phyloP scores from a whole-genome alignment of 371 early-diverging fungal genomes.

The Conidiobolus incongruus region DNA sequence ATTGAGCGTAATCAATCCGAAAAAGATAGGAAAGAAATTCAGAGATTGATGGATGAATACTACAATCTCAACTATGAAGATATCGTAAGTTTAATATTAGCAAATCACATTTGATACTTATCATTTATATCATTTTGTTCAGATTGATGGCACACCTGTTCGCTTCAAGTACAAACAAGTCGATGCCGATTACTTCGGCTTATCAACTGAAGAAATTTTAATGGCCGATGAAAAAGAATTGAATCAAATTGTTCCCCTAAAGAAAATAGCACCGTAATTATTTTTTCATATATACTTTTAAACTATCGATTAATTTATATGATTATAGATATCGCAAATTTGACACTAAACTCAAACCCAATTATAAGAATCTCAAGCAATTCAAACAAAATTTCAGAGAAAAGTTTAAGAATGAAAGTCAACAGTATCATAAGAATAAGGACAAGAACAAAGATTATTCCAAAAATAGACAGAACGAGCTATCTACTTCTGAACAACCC shows the following conservation, averaged over 20 bases:
- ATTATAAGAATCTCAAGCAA: slow-evolving; percentile 26
- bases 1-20: slow-evolving; percentile 13
- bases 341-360: slow-evolving; percentile 21
- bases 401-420: slow-evolving; percentile 14
- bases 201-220: slow-evolving; percentile 62
- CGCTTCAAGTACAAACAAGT: slow-evolving; percentile 79
- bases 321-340: slow-evolving; percentile 14
- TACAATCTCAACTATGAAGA: slow-evolving; percentile 87
- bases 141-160: slow-evolving; percentile 59
- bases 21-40: slow-evolving; percentile 14
- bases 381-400: slow-evolving; percentile 23
- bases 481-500: too few species aligned
- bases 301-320: background rate
- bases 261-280: slow-evolving; percentile 68
- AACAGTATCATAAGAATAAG: slow-evolving; percentile 13
- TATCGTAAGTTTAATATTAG: slow-evolving; percentile 22
- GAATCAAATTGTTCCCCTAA: slow-evolving; percentile 62
- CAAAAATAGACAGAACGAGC: too few species aligned
- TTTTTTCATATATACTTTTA: background rate
- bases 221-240: slow-evolving; percentile 74
- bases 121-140: background rate
- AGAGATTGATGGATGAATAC: slow-evolving; percentile 35
- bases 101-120: background rate
- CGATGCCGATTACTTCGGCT: slow-evolving; percentile 42
- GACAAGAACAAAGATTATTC: too few species aligned